Base-by-base conservation (phyloP, 345 rosid species). In the Corchorus capsularis region DNA sequence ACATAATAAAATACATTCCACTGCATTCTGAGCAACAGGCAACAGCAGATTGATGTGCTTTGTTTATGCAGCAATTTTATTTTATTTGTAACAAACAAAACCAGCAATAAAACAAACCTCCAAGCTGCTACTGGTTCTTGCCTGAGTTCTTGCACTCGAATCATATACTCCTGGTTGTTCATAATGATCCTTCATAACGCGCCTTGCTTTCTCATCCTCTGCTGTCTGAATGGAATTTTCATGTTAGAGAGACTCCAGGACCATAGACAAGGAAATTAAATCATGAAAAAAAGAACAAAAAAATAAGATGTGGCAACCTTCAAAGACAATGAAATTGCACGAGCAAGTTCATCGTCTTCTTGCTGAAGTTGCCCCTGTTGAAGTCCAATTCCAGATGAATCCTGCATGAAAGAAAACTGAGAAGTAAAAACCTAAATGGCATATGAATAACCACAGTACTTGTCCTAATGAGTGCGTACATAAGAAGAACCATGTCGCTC, bases 321-420 rank as follows among this genome's bases (percentile, higher is more conserved):
- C 85, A 94, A 59, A 19, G 98, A 93, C 81, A 90, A 77, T 2
- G 93, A 86, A 61, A 93, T 80, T 66, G 93, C 98, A 84, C 73
- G 97, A 81, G 89, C 85, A 74, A 93, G 82, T 53, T 89, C 97
- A 73, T 90, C 91, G 63, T 90, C 98, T 83, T 91, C 97, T 72
- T 52, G 69, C 73, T 80, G 75, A 73, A 63, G 76, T 75, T 81
- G 85, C 77, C 82, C 86, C 53, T 80, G 83, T 7, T 68, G 65
- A 75, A 79, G 59, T 63, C 86, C 77, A 76, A 49, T 41, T 27
- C 77, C 79, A 73, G 90, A 85, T 74, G 84, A 76, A 66, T 77
- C 82, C 93, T 92, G 84, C 85, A 80, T 68, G 82, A 79, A 72
- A 45, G 4, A 77, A 37, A 45, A n/a, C 49, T 1, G 56, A 39